These are phyloP conservation scores for Neofusicoccum sp. DNA, from an alignment of 2,329 filamentous ascomycete genomes.

Conservation along the genomic window DNA sequence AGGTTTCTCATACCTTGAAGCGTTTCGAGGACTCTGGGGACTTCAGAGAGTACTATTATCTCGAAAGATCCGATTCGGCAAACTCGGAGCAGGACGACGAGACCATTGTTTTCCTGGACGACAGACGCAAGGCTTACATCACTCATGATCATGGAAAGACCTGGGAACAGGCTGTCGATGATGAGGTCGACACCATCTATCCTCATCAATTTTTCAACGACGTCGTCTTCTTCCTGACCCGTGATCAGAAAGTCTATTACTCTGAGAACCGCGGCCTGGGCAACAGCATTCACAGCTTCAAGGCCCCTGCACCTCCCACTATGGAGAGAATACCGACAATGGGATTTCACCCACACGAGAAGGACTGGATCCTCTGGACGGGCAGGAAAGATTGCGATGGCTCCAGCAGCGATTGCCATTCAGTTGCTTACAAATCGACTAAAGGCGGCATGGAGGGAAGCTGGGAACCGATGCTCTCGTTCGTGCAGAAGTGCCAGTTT, in stretches of 20 bases:
- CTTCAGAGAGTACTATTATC: conserved; percentile 68
- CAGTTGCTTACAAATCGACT: conserved; percentile 72
- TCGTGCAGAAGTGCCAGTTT: conserved; percentile 84
- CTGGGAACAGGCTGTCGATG: conserved; percentile 75
- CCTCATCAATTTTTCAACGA: conserved; percentile 83
- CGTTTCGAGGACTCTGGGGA: conserved; percentile 61
- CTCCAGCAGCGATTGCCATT: conserved; percentile 63
- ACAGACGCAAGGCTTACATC: conserved; percentile 66
- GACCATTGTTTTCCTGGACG: conserved; percentile 66
- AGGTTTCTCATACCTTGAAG: conserved; percentile 64
- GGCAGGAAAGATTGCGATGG: conserved; percentile 68
- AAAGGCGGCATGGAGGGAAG: conserved; percentile 67
- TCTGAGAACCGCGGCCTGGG: conserved; percentile 71
- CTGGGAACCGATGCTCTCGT: conserved; percentile 75
- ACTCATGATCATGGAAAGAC: conserved; percentile 86
- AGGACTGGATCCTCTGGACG: conserved; percentile 91
- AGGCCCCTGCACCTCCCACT: conserved; percentile 66
- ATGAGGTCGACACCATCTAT: conserved; percentile 70
- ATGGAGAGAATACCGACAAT: conserved; percentile 57
- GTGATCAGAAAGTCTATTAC: conserved; percentile 70
- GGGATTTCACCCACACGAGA: conserved; percentile 80
- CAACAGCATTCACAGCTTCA: conserved; percentile 71
- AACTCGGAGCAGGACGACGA: conserved; percentile 67
- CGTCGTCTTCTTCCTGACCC: conserved; percentile 82
- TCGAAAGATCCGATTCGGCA: conserved; percentile 69